Percentiles rank a stretch among this genome's conserved stretches.
Conservation (phyloP, 1,139 yeast genomes). For the Pneumocystis sp. region DNA sequence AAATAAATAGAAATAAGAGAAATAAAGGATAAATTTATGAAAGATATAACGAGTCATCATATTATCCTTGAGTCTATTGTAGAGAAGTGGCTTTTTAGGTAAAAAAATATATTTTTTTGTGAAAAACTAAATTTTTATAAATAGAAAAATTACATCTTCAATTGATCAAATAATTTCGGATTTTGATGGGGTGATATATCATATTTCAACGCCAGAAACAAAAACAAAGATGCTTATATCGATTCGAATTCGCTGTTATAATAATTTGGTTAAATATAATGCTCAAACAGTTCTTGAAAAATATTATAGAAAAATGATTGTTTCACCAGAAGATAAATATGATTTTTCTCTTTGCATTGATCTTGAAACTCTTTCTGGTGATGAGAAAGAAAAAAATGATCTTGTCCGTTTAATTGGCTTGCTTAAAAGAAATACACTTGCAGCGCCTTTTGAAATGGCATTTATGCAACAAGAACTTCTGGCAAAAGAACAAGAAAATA, state of each 20-base stretch:
- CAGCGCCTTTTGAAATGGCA: slow-evolving; percentile 85
- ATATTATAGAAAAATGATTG: slow-evolving; percentile 31
- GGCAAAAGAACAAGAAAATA: slow-evolving; percentile 34
- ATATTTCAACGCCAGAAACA: slow-evolving; percentile 66
- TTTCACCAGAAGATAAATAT: slow-evolving; percentile 53
- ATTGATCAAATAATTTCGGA: slow-evolving; percentile 85
- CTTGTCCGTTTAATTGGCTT: slow-evolving; percentile 20
- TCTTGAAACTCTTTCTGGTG: slow-evolving; percentile 29
- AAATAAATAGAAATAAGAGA: not conserved
- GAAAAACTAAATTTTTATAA: slow-evolving; percentile 13
- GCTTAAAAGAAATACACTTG: slow-evolving; percentile 72
- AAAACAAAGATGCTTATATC: slow-evolving; percentile 54
- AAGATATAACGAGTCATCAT: not conserved
- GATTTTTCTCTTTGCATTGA: slow-evolving; percentile 66
- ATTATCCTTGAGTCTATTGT: not conserved
- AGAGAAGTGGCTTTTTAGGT: not conserved
- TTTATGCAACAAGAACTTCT: slow-evolving; percentile 63
- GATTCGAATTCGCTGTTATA: slow-evolving; percentile 61
- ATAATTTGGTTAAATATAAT: slow-evolving; percentile 55
- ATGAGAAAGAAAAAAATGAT: not conserved
- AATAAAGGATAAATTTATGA: not conserved
- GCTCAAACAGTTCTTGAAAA: slow-evolving; percentile 29
- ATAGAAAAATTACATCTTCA: slow-evolving; percentile 36
- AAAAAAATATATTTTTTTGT: not conserved
- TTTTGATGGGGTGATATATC: slow-evolving; percentile 90